Evolutionary conservation across 2,329 filamentous ascomycete species (phyloP).

Genomic region (Aspergillus sp.): DNA sequence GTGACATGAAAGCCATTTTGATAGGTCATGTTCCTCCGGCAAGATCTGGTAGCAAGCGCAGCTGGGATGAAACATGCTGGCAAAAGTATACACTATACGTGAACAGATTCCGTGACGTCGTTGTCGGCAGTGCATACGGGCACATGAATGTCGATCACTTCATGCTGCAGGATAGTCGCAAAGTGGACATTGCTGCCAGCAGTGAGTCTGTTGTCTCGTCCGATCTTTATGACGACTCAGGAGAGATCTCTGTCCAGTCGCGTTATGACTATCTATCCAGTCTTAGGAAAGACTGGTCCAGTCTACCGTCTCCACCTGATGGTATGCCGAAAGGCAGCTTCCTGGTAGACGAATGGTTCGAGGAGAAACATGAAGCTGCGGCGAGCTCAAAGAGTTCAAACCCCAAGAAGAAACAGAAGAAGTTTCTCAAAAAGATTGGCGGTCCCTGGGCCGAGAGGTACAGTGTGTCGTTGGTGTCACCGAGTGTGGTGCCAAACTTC

Average conservation of each 20-base stretch:
- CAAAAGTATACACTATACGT: constrained; percentile 95
- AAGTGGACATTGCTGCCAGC: constrained; percentile 64
- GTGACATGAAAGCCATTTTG: constrained; percentile 90
- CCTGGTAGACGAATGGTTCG: constrained; percentile 9
- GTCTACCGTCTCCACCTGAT: constrained; percentile 62
- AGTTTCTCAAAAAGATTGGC: constrained; percentile 68
- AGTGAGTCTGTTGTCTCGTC: constrained; percentile 14
- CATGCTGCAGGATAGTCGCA: constrained; percentile 79
- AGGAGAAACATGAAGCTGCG: constrained; percentile 8
- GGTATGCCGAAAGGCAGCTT: constrained; percentile 19
- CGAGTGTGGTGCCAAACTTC: constrained; percentile 90
- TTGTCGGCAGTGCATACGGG: constrained; percentile 77
- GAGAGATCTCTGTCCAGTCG: constrained; percentile 51
- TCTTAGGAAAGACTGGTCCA: constrained; percentile 74
- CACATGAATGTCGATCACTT: constrained; percentile 99
- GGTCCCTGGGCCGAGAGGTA: constrained; percentile 84
- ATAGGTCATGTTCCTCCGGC: constrained; percentile 94
- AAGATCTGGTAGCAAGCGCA: constrained; percentile 77
- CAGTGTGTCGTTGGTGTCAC: constrained; percentile 75
- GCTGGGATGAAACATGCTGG: constrained; percentile 98
- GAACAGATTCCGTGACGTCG: constrained; percentile 85
- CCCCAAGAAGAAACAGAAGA: constrained; percentile 44
- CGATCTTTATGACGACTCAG: constrained; percentile 20
- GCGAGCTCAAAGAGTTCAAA: constrained; percentile 24
- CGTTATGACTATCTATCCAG: constrained; percentile 79